Conservation (phyloP, 148 eudicot species). For the Beta vulgaris region DNA sequence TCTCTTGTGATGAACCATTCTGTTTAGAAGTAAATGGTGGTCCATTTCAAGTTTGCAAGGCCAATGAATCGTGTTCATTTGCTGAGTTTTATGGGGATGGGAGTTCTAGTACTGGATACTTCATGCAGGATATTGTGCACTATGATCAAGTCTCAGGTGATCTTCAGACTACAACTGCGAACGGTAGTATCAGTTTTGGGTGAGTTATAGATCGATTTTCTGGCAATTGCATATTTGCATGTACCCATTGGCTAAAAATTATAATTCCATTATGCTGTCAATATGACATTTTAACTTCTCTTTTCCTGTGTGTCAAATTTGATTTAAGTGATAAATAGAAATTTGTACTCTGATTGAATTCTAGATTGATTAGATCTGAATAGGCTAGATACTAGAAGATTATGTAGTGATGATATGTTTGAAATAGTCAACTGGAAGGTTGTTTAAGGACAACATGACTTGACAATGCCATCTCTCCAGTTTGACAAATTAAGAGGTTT, state of each 20-base stretch:
- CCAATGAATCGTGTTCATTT: constrained; percentile 63
- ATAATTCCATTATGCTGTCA: neutral
- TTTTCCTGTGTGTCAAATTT: neutral
- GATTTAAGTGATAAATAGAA: neutral
- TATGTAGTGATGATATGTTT: neutral
- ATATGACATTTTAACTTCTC: neutral
- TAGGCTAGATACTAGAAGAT: neutral
- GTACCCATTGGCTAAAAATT: neutral
- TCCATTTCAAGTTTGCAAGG: constrained; percentile 49
- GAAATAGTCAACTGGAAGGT: neutral
- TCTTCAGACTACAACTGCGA: constrained; percentile 72
- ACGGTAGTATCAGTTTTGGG: constrained; percentile 94
- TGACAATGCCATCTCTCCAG: neutral
- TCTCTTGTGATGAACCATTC: constrained; percentile 58
- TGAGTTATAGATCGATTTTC: constrained; percentile 30
- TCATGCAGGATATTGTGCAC: constrained; percentile 74
- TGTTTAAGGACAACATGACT: neutral
- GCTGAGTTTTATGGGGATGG: constrained; percentile 86
- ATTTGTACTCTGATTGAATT: neutral
- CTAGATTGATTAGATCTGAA: neutral
- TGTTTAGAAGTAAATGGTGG: constrained; percentile 66
- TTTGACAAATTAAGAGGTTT: neutral
- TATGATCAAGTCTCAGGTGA: constrained; percentile 96
- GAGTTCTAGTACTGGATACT: constrained; percentile 78
- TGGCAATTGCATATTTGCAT: neutral